Evolutionary conservation across 2,329 filamentous ascomycete genomes (phyloP).

Genomic region (Apiospora marii): DNA sequence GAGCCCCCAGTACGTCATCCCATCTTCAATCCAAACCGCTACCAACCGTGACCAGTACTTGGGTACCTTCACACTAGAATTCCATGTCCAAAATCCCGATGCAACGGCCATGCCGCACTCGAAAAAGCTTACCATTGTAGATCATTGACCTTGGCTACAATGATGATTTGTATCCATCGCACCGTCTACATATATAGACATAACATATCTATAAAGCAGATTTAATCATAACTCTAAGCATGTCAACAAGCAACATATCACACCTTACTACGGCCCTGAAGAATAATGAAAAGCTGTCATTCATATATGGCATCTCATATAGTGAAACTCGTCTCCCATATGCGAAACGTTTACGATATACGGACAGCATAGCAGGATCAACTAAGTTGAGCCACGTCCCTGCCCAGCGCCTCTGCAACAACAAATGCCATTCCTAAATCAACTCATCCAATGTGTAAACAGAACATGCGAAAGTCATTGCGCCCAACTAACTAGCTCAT

Average conservation of each 20-base stretch:
- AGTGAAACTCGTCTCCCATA: slow-evolving; percentile 10
- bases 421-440: background rate
- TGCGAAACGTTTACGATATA: slow-evolving; percentile 1
- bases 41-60: background rate
- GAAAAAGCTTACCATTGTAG: background rate
- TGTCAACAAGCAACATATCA: background rate
- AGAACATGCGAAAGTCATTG: background rate
- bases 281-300: background rate
- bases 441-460: background rate
- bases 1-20: slow-evolving; percentile 15
- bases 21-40: background rate
- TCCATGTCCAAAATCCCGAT: background rate
- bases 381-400: background rate
- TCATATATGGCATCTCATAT: background rate
- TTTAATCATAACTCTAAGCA: background rate
- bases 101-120: background rate
- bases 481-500: slow-evolving; percentile 3
- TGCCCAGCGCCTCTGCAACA: background rate
- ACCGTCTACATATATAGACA: background rate
- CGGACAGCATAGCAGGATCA: background rate
- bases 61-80: background rate
- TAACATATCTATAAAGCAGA: too few relatives aligned
- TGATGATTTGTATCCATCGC: background rate
- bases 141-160: background rate
- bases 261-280: background rate